A percentile compares a stretch with the other conserved stretches of the same genome.
phyloP scores from a whole-genome alignment of 768 basidiomycete genomes.

The Lentinus tigrinus region DNA sequence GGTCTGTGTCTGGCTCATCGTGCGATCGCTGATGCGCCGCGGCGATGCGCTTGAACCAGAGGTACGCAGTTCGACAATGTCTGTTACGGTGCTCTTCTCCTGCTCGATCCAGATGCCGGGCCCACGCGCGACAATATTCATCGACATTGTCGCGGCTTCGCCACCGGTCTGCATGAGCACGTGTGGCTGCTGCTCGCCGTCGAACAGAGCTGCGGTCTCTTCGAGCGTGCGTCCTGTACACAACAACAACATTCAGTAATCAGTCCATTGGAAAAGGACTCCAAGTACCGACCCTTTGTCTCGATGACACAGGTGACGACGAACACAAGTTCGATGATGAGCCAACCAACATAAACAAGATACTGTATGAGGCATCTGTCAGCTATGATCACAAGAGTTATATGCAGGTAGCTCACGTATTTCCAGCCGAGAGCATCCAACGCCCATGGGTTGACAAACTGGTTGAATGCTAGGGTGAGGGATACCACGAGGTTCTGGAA shows the following conservation, averaged over 20 bases:
- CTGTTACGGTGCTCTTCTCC: slow-evolving; percentile 14
- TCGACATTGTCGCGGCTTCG: slow-evolving; percentile 43
- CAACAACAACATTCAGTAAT: neutral
- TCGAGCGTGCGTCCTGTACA: slow-evolving; percentile 59
- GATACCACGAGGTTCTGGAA: slow-evolving; percentile 59
- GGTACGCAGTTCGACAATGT: slow-evolving; percentile 11
- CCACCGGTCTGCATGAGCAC: slow-evolving; percentile 47
- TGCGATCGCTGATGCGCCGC: slow-evolving; percentile 5
- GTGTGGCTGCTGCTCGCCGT: slow-evolving; percentile 48
- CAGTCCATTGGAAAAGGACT: neutral
- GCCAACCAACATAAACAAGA: slow-evolving; percentile 63
- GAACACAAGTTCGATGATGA: slow-evolving; percentile 59
- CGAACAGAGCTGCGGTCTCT: slow-evolving; percentile 72
- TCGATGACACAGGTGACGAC: slow-evolving; percentile 56
- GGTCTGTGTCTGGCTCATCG: neutral
- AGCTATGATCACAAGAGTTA: neutral
- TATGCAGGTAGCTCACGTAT: slow-evolving; percentile 28
- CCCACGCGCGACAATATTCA: slow-evolving; percentile 2
- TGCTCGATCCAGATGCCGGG: slow-evolving; percentile 14
- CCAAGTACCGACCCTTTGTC: slow-evolving; percentile 48
- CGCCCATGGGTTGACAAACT: slow-evolving; percentile 79
- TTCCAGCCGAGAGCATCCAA: slow-evolving; percentile 47
- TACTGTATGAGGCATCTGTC: slow-evolving; percentile 34
- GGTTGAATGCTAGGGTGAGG: slow-evolving; percentile 72
- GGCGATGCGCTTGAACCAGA: neutral